Conservation (phyloP, 2,329 filamentous ascomycete species). For the Cladorrhinum sp. region DNA sequence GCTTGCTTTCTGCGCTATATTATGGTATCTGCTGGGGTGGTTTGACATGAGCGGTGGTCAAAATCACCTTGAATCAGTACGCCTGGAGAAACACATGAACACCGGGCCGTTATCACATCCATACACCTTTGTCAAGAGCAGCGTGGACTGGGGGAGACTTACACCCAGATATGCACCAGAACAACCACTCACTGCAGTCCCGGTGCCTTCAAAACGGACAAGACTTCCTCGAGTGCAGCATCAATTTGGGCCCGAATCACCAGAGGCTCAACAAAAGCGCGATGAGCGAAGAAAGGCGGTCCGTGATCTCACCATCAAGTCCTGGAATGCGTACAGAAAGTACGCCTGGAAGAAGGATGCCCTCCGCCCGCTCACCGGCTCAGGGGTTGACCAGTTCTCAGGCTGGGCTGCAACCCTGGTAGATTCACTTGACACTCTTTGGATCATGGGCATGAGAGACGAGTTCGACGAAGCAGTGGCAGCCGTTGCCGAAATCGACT, state of each 20-base stretch:
- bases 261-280: background rate
- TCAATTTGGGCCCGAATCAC: slow-evolving; percentile 9
- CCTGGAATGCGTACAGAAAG: slow-evolving; percentile 46
- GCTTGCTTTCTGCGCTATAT: background rate
- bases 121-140: slow-evolving; percentile 12
- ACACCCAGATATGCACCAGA: slow-evolving; percentile 9
- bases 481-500: slow-evolving; percentile 46
- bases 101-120: background rate
- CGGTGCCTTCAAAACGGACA: background rate
- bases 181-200: slow-evolving; percentile 4
- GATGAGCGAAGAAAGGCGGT: slow-evolving; percentile 16
- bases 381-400: slow-evolving; percentile 20
- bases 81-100: slow-evolving; percentile 18
- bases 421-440: slow-evolving; percentile 47
- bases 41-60: background rate
- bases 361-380: slow-evolving; percentile 18
- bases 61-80: slow-evolving; percentile 4
- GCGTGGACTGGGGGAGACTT: slow-evolving; percentile 19
- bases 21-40: background rate
- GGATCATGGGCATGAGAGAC: slow-evolving; percentile 53
- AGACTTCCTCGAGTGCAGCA: slow-evolving; percentile 17
- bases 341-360: slow-evolving; percentile 29
- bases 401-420: slow-evolving; percentile 28
- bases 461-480: slow-evolving; percentile 52
- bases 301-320: slow-evolving; percentile 16